phyloP scores from a whole-genome alignment of 768 basidiomycete species.

The Suillus luteus region DNA sequence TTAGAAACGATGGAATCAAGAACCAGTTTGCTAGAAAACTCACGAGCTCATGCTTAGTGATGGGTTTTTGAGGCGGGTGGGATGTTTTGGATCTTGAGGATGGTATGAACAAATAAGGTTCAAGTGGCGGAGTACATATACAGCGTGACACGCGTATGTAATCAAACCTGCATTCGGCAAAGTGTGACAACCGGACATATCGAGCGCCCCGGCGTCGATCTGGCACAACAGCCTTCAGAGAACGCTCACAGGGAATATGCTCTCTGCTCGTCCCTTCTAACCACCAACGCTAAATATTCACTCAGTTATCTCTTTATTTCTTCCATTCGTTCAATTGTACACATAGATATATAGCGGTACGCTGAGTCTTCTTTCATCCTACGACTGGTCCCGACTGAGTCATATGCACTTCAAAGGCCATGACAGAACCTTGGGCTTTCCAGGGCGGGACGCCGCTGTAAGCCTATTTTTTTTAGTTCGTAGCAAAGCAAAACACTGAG shows the following conservation, averaged over 20 bases:
- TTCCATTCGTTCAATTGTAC: constrained; percentile 3
- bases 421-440: constrained; percentile 30
- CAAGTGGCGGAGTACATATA: constrained; percentile 35
- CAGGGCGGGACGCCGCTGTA: constrained; percentile 21
- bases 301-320: constrained; percentile 7
- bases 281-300: constrained; percentile 4
- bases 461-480: constrained; percentile 14
- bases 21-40: background rate
- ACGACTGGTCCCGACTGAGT: background rate
- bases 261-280: background rate
- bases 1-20: background rate
- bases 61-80: constrained; percentile 18
- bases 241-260: constrained; percentile 4
- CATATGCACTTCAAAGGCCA: constrained; percentile 14
- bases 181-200: constrained; percentile 16
- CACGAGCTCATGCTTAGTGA: constrained; percentile 34
- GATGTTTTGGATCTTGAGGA: constrained; percentile 21
- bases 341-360: background rate
- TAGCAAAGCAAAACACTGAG: constrained; percentile 9
- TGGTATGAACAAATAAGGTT: constrained; percentile 31
- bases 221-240: constrained; percentile 11
- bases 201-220: constrained; percentile 16
- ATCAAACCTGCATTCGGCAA: constrained; percentile 5
- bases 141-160: constrained; percentile 35
- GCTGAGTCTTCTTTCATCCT: background rate